Base-by-base conservation (phyloP, 2,329 filamentous ascomycete genomes). In the Fusarium sp. region DNA sequence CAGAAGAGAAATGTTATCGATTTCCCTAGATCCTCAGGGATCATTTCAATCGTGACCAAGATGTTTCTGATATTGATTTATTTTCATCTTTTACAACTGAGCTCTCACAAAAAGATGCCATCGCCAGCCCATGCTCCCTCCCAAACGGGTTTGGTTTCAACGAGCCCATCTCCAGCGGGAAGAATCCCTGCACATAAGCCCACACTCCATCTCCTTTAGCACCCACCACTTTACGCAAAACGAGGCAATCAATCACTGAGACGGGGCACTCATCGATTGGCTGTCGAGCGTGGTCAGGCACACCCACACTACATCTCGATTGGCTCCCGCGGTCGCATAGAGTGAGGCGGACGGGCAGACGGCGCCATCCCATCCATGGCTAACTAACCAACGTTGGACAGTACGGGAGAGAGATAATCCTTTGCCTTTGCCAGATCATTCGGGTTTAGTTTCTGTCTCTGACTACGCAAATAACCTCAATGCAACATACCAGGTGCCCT, bases 311-410 rank as follows among this genome's bases (percentile, higher is more conserved):
- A 23, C 53, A 59, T 66, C 66, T 67, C 68, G 72, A 77, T 77
- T 77, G 75, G 75, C 65, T 70, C 66, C 59, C 65, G 65, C 64
- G 56, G 71, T 67, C 71, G 56, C 59, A 68, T 44, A 71, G 70
- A 77, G 75, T 77, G 75, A 77, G 75, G 75, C 75, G 75, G 66
- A 71, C 73, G 66, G 74, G 74, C 74, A 73, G 64, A 70, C 74
- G 68, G 58, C 67, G 60, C 65, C 57, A 68, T 55, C 62, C 44
- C 44, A 60, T 59, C 30, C 55, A 45, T 23, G 64, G 44, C 46
- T 56, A 50, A 6, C 23, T 23, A 23, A 23, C 30, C 6, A 30
- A 60, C 33, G 50, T 57, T 57, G 33, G 40, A 37, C 48, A 13
- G 30, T 10, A 57, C 52, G 41, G 58, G 52, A 33, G 23, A 61